Conservation (phyloP, 768 basidiomycete genomes). For the Macrolepiota fuliginosa region DNA sequence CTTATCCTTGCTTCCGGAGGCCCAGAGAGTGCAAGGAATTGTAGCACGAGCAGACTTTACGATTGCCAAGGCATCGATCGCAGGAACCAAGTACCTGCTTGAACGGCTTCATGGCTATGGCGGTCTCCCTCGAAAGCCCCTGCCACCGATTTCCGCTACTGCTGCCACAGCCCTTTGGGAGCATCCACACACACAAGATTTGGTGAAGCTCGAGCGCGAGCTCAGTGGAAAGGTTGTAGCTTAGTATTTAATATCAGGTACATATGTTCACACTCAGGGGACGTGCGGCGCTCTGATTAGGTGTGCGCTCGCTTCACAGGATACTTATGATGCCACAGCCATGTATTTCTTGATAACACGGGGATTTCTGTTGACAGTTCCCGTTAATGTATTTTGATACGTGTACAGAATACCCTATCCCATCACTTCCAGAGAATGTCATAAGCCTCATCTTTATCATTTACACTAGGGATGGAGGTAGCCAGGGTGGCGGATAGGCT, state of each 20-base stretch:
- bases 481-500: background rate
- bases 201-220: conserved; percentile 62
- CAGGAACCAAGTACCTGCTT: conserved; percentile 82
- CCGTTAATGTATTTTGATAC: conserved; percentile 3
- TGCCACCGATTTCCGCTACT: conserved; percentile 58
- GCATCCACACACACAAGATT: conserved; percentile 67
- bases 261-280: background rate
- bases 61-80: conserved; percentile 70
- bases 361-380: conserved; percentile 5
- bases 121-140: conserved; percentile 73
- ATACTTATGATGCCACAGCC: background rate
- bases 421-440: background rate
- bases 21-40: conserved; percentile 75
- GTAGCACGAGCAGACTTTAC: conserved; percentile 80
- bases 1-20: conserved; percentile 58
- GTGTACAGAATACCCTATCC: background rate
- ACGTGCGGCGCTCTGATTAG: background rate
- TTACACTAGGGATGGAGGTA: background rate
- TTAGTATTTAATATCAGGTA: background rate
- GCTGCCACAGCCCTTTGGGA: conserved; percentile 65
- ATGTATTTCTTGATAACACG: conserved; percentile 5
- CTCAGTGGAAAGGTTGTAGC: conserved; percentile 38
- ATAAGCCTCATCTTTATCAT: too few species aligned
- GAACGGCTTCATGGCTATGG: conserved; percentile 80
- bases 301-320: background rate